These are phyloP conservation scores for Filosporella fistucella DNA, from an alignment of 495 filamentous ascomycete genomes.

Conservation along the genomic window DNA sequence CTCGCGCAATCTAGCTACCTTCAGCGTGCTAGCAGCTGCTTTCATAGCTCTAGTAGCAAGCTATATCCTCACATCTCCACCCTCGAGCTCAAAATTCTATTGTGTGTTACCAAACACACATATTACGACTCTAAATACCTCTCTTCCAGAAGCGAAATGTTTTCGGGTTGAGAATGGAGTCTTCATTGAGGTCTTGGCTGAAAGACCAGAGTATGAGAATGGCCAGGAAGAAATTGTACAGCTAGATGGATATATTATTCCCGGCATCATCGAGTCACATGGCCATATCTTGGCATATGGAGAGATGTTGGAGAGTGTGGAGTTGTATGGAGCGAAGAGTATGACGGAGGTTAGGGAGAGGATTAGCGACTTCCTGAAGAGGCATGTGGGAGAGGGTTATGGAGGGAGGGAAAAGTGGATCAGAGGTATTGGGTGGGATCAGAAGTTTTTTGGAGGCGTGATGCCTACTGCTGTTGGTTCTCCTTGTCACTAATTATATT, in stretches of 20 bases:
- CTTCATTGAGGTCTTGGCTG: conserved; percentile 21
- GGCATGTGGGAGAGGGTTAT: conserved; percentile 28
- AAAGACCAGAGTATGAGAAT: conserved; percentile 5
- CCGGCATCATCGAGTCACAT: conserved; percentile 63
- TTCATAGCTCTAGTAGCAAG: conserved; percentile 19
- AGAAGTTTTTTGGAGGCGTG: conserved; percentile 46
- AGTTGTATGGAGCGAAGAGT: conserved; percentile 49
- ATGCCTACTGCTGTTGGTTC: conserved; percentile 53
- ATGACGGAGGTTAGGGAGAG: conserved; percentile 42
- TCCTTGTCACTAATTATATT: not conserved
- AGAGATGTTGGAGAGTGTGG: conserved; percentile 56
- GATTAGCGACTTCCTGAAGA: conserved; percentile 41
- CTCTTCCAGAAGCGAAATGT: conserved; percentile 30
- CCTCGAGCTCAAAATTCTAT: conserved; percentile 13
- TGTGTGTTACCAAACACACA: conserved; percentile 16
- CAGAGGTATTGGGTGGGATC: conserved; percentile 63
- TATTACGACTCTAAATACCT: conserved; percentile 31
- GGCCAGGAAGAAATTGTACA: conserved; percentile 1
- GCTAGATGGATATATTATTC: conserved; percentile 40
- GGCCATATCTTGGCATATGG: conserved; percentile 60
- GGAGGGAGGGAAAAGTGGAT: conserved; percentile 43
- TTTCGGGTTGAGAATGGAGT: conserved; percentile 33
- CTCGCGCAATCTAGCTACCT: not conserved
- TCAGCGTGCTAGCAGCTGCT: not conserved
- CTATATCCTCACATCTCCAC: conserved; percentile 1